A percentile compares a stretch with the other conserved stretches of the same genome.
These are phyloP conservation scores for Boletus rex-veris DNA, from an alignment of 768 basidiomycete genomes.

Conservation along the genomic window DNA sequence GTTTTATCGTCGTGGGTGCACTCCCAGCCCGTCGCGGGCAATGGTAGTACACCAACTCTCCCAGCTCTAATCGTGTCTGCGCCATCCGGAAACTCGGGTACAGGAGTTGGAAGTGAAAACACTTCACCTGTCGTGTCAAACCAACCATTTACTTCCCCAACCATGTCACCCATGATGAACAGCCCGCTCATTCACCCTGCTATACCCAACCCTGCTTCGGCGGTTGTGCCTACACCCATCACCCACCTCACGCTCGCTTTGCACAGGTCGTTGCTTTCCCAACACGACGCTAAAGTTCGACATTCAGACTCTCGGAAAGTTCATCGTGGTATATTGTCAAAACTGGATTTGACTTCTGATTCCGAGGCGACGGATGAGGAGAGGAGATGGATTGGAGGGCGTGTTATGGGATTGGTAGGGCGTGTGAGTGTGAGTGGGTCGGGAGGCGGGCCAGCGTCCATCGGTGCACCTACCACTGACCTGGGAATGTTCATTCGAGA, in stretches of 20 bases:
- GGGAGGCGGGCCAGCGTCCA: conserved; percentile 37
- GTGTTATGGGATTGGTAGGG: conserved; percentile 40
- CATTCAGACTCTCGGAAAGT: conserved; percentile 56
- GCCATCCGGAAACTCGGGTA: conserved; percentile 13
- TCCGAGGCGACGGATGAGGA: conserved; percentile 32
- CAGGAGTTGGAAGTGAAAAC: conserved; percentile 9
- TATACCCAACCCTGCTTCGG: too few relatives aligned
- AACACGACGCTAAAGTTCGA: conserved; percentile 30
- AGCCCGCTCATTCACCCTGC: conserved; percentile 1
- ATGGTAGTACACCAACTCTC: conserved; percentile 17
- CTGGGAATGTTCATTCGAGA: conserved; percentile 48
- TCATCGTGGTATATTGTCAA: conserved; percentile 58
- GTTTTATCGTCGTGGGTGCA: conserved; percentile 39
- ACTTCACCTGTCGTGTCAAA: conserved; percentile 11
- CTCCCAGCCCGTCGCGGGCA: conserved; percentile 15
- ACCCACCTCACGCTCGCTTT: conserved; percentile 25
- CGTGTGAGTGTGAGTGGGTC: conserved; percentile 31
- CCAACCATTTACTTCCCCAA: conserved; percentile 5
- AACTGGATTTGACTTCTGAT: conserved; percentile 43
- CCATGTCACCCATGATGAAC: conserved; percentile 4
- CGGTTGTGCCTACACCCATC: neutral
- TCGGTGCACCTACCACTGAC: conserved; percentile 50
- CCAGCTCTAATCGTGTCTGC: conserved; percentile 31
- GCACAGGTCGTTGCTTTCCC: conserved; percentile 21
- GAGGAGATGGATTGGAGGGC: conserved; percentile 29